These are phyloP conservation scores for Microdochium paspali DNA, from an alignment of 2,329 filamentous ascomycete genomes.

Conservation along the genomic window DNA sequence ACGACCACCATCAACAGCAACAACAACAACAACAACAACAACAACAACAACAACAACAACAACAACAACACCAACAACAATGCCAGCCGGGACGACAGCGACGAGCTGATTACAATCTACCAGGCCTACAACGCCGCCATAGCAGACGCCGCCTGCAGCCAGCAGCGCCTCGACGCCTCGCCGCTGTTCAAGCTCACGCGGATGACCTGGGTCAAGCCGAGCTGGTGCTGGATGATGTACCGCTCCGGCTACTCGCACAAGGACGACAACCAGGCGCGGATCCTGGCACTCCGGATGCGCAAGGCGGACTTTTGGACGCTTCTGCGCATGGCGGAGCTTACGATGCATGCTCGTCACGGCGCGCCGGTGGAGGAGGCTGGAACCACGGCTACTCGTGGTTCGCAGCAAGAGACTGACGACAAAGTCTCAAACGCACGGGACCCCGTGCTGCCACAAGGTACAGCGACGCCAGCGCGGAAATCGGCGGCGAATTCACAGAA, in stretches of 20 bases:
- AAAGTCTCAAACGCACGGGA: too few species aligned
- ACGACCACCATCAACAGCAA: background rate
- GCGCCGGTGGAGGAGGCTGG: too few species aligned
- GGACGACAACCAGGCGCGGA: slow-evolving; percentile 40
- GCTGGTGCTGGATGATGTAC: slow-evolving; percentile 51
- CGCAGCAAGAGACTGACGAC: too few species aligned
- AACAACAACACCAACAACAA: background rate
- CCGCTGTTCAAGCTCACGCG: slow-evolving; percentile 40
- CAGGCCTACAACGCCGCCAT: slow-evolving; percentile 49
- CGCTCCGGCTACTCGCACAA: slow-evolving; percentile 52
- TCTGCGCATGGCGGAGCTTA: slow-evolving; percentile 25
- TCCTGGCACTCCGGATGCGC: slow-evolving; percentile 47
- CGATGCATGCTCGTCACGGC: slow-evolving; percentile 10
- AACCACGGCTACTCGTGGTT: too few species aligned
- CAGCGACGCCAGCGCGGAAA: too few species aligned
- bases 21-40: background rate
- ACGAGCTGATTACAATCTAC: slow-evolving; percentile 48
- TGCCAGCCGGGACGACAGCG: slow-evolving; percentile 20
- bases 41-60: slow-evolving; percentile 21
- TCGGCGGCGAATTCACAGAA: slow-evolving; percentile 12
- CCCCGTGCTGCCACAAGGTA: too few species aligned
- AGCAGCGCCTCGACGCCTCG: slow-evolving; percentile 42
- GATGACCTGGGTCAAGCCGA: slow-evolving; percentile 59
- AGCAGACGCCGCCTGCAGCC: slow-evolving; percentile 37
- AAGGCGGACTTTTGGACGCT: slow-evolving; percentile 38